These are phyloP conservation scores for Colletotrichum costaricense DNA, from an alignment of 2,329 filamentous ascomycete genomes.

Conservation along the genomic window DNA sequence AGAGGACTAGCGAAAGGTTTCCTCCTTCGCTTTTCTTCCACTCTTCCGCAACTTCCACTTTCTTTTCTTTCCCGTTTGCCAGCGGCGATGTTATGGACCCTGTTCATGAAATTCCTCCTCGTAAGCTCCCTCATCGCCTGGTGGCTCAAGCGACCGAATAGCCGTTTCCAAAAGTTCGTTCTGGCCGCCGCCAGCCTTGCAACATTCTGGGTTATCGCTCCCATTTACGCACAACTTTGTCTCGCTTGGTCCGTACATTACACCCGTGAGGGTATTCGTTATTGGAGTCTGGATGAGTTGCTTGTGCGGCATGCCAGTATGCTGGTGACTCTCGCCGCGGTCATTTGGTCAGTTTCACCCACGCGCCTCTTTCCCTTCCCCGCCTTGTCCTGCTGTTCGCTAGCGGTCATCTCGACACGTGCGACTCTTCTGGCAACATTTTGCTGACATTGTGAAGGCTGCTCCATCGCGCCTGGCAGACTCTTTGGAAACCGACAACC, in stretches of 20 bases:
- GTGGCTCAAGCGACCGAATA: slow-evolving; percentile 36
- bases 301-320: slow-evolving; percentile 64
- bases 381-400: slow-evolving; percentile 11
- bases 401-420: background rate
- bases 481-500: slow-evolving; percentile 89
- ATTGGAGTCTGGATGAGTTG: slow-evolving; percentile 58
- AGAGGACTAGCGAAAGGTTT: slow-evolving; percentile 34
- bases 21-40: slow-evolving; percentile 28
- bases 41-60: slow-evolving; percentile 9
- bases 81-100: slow-evolving; percentile 39
- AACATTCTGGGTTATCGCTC: slow-evolving; percentile 36
- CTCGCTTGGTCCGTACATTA: slow-evolving; percentile 35
- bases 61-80: slow-evolving; percentile 17
- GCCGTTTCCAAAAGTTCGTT: slow-evolving; percentile 32
- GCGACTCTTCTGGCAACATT: background rate
- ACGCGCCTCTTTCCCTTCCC: slow-evolving; percentile 4
- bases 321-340: slow-evolving; percentile 64
- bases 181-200: slow-evolving; percentile 31
- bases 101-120: slow-evolving; percentile 36
- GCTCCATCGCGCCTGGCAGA: slow-evolving; percentile 86
- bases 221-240: slow-evolving; percentile 28
- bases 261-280: slow-evolving; percentile 33
- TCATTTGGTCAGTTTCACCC: slow-evolving; percentile 60
- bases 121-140: slow-evolving; percentile 37
- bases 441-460: slow-evolving; percentile 66